Base-by-base conservation (phyloP, 305 asterid species). In the Rubia peregrina region DNA sequence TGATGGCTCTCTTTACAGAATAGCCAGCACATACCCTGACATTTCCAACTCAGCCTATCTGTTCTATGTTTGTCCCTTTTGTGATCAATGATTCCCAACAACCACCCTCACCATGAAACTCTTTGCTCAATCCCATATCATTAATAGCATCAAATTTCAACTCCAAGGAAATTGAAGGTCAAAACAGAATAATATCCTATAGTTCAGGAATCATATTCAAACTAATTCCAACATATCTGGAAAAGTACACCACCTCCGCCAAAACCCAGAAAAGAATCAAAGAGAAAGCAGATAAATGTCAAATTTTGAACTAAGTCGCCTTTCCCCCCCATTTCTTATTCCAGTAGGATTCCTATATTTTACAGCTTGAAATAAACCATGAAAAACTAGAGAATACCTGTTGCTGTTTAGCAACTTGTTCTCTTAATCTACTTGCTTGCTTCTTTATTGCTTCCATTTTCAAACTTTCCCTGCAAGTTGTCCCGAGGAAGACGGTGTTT, bases 321-420 rank as follows among this genome's bases (percentile, higher is more conserved):
- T n/a, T 61, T 36, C n/a, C n/a, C 6, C 6, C 1, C 6, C 30
- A 30, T 41, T 53, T n/a, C n/a, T 11, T 17, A 16, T 30, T 13
- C 22, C 43, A 67, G 21, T 41, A 43, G 33, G 41, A 61, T 61
- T 12, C 42, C 65, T 26, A 26, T 26, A 0, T 26, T 2, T 2
- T 3, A 42, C 40, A 19, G 51, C 14, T 53, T 53, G 24, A 53
- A 53, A 53, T 6, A 53, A 53, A 53, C 21, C 49, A 63, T 19
- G 5, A 64, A 64, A 21, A 65, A 42, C 19, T 40, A 66, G 13
- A n/a, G 24, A 53, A 57, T 44, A 91, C 98, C 98, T 92, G 98
- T 22, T 92, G 98, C 67, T 92, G 98, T 76, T 85, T 87, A 49
- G 98, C 98, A 48, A 92, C 98, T 85, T 92, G 97, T 71, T 90